Base-by-base conservation (phyloP, 1,139 yeast genomes). In the Geotrichum aggregatum region DNA sequence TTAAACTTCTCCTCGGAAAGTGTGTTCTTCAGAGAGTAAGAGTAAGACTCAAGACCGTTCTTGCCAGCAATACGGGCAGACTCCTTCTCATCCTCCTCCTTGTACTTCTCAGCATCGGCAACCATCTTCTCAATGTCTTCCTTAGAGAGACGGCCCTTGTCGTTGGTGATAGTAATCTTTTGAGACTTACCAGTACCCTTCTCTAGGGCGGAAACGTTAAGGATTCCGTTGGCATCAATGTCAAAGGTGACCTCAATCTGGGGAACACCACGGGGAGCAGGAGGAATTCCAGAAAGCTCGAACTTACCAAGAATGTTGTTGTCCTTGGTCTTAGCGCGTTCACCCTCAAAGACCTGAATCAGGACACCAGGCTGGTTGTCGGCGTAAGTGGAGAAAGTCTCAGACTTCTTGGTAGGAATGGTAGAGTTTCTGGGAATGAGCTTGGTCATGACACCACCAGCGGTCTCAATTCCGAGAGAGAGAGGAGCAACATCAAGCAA, bases 101-200 rank as follows among this genome's bases (percentile, higher is more conserved):
- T 84, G 79, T 76, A 84, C 75, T 83, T 83, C 75, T 84, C 91
- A 61, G 91, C 91, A 76, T 88, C 96, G 66, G 87, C 79, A 63
- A 88, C 96, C 96, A 88, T 88, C 74, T 91, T 84, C 75, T 87
- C 96, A 61, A 87, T 87, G 64, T 87, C 96, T 70, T 87, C 96
- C 82, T 87, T 86, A 63, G 95, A 83, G 69, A 88, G 82, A 80
- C 96, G 87, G 72, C 96, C 96, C 82, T 88, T 88, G 77, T 88
- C 96, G 80, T 88, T 88, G 74, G 88, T 83, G 70, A 84, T 84
- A 71, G 89, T 83, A 67, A 84, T 84, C 79, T 84, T 82, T 76
- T 79, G 80, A 61, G 87, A 75, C 79, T 84, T 84, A 72, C 88
- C 87, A 59, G 87, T 82, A 73, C 84, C 95, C 84, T 87, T 87